Conservation (phyloP, 768 basidiomycete genomes). For the Termitomyces sp. region DNA sequence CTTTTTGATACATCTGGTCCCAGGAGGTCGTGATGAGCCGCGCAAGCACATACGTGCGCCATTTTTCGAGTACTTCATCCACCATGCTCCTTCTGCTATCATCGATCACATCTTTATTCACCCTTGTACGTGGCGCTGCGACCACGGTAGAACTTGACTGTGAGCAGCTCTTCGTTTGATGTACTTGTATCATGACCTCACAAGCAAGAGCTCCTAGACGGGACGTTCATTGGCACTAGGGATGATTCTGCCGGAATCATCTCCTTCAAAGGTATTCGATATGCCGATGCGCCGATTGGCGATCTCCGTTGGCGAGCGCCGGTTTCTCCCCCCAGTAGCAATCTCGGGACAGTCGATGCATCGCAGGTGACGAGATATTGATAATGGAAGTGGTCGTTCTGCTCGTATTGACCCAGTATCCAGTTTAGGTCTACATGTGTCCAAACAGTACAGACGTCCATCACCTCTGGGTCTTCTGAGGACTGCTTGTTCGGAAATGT, state of each 20-base stretch:
- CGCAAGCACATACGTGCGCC: too few species aligned
- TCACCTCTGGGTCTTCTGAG: constrained; percentile 29
- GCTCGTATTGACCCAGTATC: neutral
- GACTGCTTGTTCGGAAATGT: constrained; percentile 44
- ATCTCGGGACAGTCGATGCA: constrained; percentile 34
- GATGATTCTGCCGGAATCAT: constrained; percentile 28
- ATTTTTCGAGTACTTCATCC: neutral
- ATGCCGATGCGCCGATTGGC: constrained; percentile 39
- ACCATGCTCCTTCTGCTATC: neutral
- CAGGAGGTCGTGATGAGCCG: too few species aligned
- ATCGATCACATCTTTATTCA: neutral
- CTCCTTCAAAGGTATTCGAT: constrained; percentile 38
- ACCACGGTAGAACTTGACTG: constrained; percentile 1
- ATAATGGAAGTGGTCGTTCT: neutral
- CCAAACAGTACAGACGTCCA: constrained; percentile 23
- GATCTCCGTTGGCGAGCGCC: constrained; percentile 37
- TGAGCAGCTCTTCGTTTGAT: neutral
- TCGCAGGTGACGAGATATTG: constrained; percentile 22
- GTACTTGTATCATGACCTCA: neutral
- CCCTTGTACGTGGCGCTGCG: neutral
- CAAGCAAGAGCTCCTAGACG: constrained; percentile 7
- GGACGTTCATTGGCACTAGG: constrained; percentile 29
- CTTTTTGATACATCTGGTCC: too few species aligned
- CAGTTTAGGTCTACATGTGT: constrained; percentile 36
- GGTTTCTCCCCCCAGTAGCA: constrained; percentile 31